Percentiles rank a stretch among this genome's conserved stretches.
Evolutionary conservation across 441 rosid genomes (phyloP).

Genomic region (Codiaeum variegatum): DNA sequence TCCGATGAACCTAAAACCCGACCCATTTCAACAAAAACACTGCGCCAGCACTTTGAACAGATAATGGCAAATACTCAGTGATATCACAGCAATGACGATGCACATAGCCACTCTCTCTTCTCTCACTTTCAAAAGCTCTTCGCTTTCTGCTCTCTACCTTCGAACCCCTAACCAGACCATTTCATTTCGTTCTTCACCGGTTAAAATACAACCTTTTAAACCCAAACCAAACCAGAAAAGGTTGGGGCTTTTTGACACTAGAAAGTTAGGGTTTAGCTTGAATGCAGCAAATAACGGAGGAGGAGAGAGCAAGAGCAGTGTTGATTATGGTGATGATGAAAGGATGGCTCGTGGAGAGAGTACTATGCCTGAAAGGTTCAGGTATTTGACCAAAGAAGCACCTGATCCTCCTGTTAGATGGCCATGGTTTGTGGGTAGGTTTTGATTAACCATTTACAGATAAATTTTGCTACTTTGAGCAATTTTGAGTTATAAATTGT

Average conservation of each 20-base stretch:
- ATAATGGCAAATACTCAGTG: slow-evolving; percentile 16
- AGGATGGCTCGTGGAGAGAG: slow-evolving; percentile 57
- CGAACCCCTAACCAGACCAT: slow-evolving; percentile 6
- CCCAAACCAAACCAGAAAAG: slow-evolving; percentile 10
- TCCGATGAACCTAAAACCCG: background rate
- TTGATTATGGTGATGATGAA: slow-evolving; percentile 43
- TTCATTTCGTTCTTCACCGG: slow-evolving; percentile 1
- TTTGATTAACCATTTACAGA: background rate
- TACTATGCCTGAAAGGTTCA: slow-evolving; percentile 81
- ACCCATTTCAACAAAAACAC: background rate
- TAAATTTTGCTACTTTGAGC: background rate
- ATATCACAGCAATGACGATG: slow-evolving; percentile 20
- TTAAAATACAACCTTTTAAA: slow-evolving; percentile 16
- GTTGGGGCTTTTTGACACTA: slow-evolving; percentile 18
- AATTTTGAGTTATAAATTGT: background rate
- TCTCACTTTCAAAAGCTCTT: slow-evolving; percentile 21
- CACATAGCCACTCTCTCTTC: slow-evolving; percentile 21
- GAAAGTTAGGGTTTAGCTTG: slow-evolving; percentile 27
- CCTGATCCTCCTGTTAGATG: slow-evolving; percentile 64
- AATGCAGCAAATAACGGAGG: slow-evolving; percentile 36
- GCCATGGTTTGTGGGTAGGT: slow-evolving; percentile 80
- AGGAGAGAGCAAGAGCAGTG: slow-evolving; percentile 23
- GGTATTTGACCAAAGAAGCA: slow-evolving; percentile 74
- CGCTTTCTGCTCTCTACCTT: slow-evolving; percentile 18
- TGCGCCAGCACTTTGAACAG: background rate